Conservation (phyloP, 1,139 yeast genomes). For the Cylindricascospora bacillispora region DNA sequence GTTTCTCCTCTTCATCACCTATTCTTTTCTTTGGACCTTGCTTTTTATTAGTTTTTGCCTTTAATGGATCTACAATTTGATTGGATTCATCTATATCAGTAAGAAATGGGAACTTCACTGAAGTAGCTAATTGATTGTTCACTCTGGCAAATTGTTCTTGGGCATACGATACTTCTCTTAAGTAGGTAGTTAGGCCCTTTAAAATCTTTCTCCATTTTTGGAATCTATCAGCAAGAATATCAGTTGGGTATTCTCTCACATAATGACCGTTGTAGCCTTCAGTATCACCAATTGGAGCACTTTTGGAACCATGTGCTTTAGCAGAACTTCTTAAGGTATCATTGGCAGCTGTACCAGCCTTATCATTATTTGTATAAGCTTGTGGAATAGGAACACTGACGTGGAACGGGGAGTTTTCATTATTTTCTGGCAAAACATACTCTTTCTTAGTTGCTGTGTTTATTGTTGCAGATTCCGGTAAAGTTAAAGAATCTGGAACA, state of each 20-base stretch:
- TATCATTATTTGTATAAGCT: slow-evolving; percentile 4
- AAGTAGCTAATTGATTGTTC: slow-evolving; percentile 46
- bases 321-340: slow-evolving; percentile 4
- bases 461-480: slow-evolving; percentile 12
- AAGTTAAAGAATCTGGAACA: slow-evolving; percentile 10
- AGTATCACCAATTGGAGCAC: slow-evolving; percentile 6
- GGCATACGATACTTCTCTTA: slow-evolving; percentile 49
- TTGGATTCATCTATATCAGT: slow-evolving; percentile 27
- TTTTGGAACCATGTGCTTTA: slow-evolving; percentile 2
- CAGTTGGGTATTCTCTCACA: slow-evolving; percentile 28
- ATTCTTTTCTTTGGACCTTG: slow-evolving; percentile 10
- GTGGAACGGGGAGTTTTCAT: slow-evolving; percentile 27
- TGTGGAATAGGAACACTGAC: slow-evolving; percentile 27
- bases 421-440: slow-evolving; percentile 25
- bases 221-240: slow-evolving; percentile 37
- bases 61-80: slow-evolving; percentile 25
- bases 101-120: slow-evolving; percentile 45
- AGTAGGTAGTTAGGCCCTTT: slow-evolving; percentile 47
- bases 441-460: slow-evolving; percentile 18
- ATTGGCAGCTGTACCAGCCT: slow-evolving; percentile 7
- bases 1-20: slow-evolving; percentile 3
- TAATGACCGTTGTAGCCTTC: slow-evolving; percentile 13
- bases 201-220: slow-evolving; percentile 60
- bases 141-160: slow-evolving; percentile 59
- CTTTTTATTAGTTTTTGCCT: slow-evolving; percentile 13